Evolutionary conservation across 495 filamentous ascomycete genomes (phyloP).

Genomic region (Rostrohypoxylon terebratum): DNA sequence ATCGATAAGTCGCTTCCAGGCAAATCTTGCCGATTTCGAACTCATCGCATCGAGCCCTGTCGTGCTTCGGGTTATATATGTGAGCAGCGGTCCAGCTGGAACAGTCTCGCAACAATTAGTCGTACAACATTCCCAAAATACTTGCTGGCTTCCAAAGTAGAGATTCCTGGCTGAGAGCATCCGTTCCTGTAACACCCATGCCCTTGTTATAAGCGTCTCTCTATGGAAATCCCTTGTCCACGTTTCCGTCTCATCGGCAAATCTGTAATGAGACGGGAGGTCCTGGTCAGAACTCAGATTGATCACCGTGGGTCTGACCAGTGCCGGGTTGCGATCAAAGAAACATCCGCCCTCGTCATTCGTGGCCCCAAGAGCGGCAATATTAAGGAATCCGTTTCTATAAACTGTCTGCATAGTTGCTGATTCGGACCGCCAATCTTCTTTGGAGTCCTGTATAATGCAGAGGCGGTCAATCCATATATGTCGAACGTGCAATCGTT

Average conservation of each 20-base stretch:
- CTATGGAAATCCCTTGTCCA: slow-evolving; percentile 23
- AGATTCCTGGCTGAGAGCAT: slow-evolving; percentile 38
- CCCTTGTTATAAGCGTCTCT: slow-evolving; percentile 29
- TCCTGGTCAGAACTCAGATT: slow-evolving; percentile 15
- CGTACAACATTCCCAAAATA: slow-evolving; percentile 42
- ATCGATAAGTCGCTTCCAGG: background rate
- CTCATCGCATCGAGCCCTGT: background rate
- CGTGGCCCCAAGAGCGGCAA: slow-evolving; percentile 32
- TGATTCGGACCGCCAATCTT: slow-evolving; percentile 38
- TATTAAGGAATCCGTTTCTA: slow-evolving; percentile 23
- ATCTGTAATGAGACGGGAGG: background rate
- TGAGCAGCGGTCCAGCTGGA: slow-evolving; percentile 5
- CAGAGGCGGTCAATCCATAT: slow-evolving; percentile 43
- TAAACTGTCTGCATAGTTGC: slow-evolving; percentile 36
- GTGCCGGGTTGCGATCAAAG: slow-evolving; percentile 27
- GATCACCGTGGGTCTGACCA: slow-evolving; percentile 19
- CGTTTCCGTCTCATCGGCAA: slow-evolving; percentile 10
- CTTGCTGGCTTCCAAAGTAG: slow-evolving; percentile 41
- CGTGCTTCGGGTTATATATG: background rate
- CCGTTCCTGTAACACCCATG: slow-evolving; percentile 45
- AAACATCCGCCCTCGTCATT: slow-evolving; percentile 33
- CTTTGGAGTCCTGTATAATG: slow-evolving; percentile 36
- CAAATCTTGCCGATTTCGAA: background rate
- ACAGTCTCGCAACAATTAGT: slow-evolving; percentile 28
- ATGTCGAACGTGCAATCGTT: slow-evolving; percentile 31